These are phyloP conservation scores for Podospora australis DNA, from an alignment of 495 filamentous ascomycete species.

Conservation along the genomic window DNA sequence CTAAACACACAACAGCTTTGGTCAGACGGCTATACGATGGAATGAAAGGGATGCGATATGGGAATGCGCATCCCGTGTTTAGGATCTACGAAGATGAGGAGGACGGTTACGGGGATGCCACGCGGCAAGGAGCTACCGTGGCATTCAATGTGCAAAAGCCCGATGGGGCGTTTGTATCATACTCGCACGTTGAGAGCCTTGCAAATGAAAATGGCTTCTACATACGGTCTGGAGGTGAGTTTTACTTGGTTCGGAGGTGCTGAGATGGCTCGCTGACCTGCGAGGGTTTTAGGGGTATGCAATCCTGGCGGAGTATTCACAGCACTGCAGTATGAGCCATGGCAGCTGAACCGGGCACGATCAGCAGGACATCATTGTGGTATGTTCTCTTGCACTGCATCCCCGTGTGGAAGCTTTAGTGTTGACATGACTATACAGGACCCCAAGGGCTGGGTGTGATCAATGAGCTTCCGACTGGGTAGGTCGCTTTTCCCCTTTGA, in stretches of 20 bases:
- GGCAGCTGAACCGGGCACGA: slow-evolving; percentile 56
- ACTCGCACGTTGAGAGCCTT: slow-evolving; percentile 54
- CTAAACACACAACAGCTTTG: slow-evolving; percentile 56
- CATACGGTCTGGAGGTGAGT: slow-evolving; percentile 63
- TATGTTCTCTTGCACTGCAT: background rate
- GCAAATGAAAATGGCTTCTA: slow-evolving; percentile 59
- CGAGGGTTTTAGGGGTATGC: slow-evolving; percentile 35
- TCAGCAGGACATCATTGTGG: slow-evolving; percentile 60
- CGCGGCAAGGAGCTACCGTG: slow-evolving; percentile 61
- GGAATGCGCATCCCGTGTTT: slow-evolving; percentile 51
- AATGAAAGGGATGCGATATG: slow-evolving; percentile 49
- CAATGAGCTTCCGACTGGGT: slow-evolving; percentile 29
- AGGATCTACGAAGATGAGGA: slow-evolving; percentile 45
- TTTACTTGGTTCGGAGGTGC: slow-evolving; percentile 30
- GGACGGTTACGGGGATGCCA: slow-evolving; percentile 46
- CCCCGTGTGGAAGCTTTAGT: background rate
- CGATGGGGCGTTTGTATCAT: slow-evolving; percentile 51
- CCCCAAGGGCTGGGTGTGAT: slow-evolving; percentile 23
- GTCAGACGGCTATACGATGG: slow-evolving; percentile 43
- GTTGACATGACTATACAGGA: slow-evolving; percentile 40
- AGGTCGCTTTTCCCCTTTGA: background rate
- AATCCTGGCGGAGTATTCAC: slow-evolving; percentile 40
- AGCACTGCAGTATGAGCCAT: slow-evolving; percentile 44
- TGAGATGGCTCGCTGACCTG: slow-evolving; percentile 42
- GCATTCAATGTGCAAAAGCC: slow-evolving; percentile 59